A percentile compares a stretch with the other conserved stretches of the same genome.
phyloP scores from a whole-genome alignment of 345 rosid genomes.

The Eucalyptus grandis region DNA sequence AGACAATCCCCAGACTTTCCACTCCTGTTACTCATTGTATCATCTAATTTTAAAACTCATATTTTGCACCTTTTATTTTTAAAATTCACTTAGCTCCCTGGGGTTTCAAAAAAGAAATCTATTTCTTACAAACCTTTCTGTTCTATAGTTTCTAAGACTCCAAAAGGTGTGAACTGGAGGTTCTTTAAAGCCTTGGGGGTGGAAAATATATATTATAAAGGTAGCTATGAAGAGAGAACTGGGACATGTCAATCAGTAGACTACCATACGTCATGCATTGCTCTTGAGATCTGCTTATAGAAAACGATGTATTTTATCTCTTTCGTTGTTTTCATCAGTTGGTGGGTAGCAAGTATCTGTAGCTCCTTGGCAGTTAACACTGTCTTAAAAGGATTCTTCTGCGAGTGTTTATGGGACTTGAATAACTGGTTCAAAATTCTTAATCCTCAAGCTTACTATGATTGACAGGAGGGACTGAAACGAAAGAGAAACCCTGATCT shows the following conservation, averaged over 20 bases:
- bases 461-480: slow-evolving; percentile 52
- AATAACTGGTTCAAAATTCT: neutral
- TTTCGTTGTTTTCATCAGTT: neutral
- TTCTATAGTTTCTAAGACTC: neutral
- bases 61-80: neutral
- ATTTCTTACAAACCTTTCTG: neutral
- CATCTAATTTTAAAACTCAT: neutral
- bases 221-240: neutral
- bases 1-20: neutral
- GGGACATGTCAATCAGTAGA: neutral
- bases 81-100: neutral
- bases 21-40: neutral
- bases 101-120: neutral
- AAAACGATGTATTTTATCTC: neutral
- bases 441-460: neutral
- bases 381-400: neutral
- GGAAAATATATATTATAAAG: neutral
- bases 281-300: neutral
- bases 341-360: neutral
- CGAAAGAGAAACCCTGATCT: slow-evolving; percentile 49
- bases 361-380: neutral
- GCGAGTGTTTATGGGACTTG: neutral
- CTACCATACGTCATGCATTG: neutral
- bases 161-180: neutral
- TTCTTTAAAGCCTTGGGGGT: neutral